Base-by-base conservation (phyloP, 139 green algal genomes). In the Axilococcus clingmanii region DNA sequence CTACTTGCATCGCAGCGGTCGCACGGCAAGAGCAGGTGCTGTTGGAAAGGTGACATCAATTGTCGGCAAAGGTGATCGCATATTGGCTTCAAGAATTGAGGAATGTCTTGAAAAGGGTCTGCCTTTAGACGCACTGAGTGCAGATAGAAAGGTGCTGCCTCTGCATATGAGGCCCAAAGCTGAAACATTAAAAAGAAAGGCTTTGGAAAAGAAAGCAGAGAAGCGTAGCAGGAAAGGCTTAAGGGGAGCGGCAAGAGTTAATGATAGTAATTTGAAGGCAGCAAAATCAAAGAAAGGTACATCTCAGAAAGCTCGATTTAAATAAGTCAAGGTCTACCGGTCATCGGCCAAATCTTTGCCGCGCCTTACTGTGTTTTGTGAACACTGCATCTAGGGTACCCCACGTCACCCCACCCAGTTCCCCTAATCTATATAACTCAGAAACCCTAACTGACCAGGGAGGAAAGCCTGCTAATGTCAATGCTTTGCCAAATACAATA, bases 1-100 rank as follows among this genome's bases (percentile, higher is more conserved):
- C 61, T 97, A 95, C 72, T 69, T 97, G 23, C 89, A 97, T 69
- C 67, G 89, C 16, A 80, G 75, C 2, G 89, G 89, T 7, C 68
- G 89, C 29, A 97, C 89, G 3, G 89, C 86, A 0, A 65, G 89
- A 5, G 87, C 86, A 6, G 87, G 87, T 4, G 55, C 68, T 1
- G 67, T 55, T 15, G 81, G 75, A 57, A 64, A 34, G 55, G 65
- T 94, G 35, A 92, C 75, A 4, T 86, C 72, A 8, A 52, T 96
- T 2, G 65, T 94, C 7, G 40, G 47, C 2, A 76, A 76, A 53
- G 65, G 71, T 7, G 87, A 95, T 65, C 55, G 61, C 12, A 61
- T 79, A 44, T 74, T 95, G 42, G 84, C 82, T 9, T 59, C 65
- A 33, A 62, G 78, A 9, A 79, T 95, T 2, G 75, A 93, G 65